Evolutionary conservation across 1,139 yeast species (phyloP), one percentile per base, ranked within the genome.

Genomic region (Hyphopichia buzzinii): DNA sequence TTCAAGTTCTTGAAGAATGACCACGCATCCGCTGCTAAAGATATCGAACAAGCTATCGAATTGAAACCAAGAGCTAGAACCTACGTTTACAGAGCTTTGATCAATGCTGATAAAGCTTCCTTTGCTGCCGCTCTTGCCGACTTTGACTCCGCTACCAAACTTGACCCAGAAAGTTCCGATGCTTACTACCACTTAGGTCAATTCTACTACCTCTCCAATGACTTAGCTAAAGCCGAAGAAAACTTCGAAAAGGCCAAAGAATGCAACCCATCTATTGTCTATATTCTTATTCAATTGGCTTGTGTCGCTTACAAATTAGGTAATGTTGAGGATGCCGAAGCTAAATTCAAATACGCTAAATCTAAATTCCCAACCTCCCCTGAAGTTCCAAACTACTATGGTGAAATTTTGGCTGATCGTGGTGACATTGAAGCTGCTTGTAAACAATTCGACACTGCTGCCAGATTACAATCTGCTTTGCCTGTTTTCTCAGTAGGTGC

Each of bases 171-270:
- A 25, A 79, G 81, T 57, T 79, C 95, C 26, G 96, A 94, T 57
- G 79, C 85, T 48, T 87, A 81, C 69, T 92, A 92, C 72, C 98
- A 94, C 67, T 82, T 86, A 57, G 98, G 96, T 49, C 99, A 94
- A 75, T 76, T 90, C 58, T 77, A 75, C 59, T 92, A 90, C 67
- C 72, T 92, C 51, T 79, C 87, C 44, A 84, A 83, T 45, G 86
- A 88, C 49, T 79, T 85, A 54, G 67, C 67, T 31, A 74, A 80
- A 46, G 97, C 98, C 30, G 77, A 81, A 54, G 67, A 64, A 34
- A 81, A 86, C 62, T 94, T 89, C 59, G 77, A 77, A 52, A 83
- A 81, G 64, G 85, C 96, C 34, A 81, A 82, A 55, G 77, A 77
- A 46, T 71, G 78, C 53, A 87, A 88, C 65, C 83, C 85, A 38